Conservation (phyloP, 768 basidiomycete species). For the Peribolospora baueri region DNA sequence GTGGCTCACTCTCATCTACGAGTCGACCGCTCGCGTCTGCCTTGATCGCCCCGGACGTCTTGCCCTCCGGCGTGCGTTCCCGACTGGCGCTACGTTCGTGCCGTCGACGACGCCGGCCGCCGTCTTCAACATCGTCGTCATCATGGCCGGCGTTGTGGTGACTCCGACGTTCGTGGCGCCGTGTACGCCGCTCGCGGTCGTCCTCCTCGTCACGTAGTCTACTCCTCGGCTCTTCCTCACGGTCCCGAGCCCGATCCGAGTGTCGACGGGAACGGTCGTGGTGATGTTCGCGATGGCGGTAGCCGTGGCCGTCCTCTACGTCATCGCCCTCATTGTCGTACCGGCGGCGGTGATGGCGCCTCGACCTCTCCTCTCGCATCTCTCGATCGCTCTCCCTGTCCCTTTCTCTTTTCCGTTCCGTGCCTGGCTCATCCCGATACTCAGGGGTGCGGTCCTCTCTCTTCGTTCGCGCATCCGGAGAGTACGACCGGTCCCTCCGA, state of each 20-base stretch:
- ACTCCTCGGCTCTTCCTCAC: no score
- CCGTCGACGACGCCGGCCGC: background rate
- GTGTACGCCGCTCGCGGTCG: no score
- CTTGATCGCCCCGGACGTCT: background rate
- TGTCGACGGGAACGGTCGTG: no score
- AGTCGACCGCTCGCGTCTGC: background rate
- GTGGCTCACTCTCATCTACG: no score
- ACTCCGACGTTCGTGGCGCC: no score
- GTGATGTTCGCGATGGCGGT: no score
- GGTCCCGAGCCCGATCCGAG: no score
- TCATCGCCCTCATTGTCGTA: background rate
- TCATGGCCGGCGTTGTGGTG: no score
- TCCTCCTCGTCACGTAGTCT: no score
- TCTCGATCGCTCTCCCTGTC: no score
- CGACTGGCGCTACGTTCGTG: background rate
- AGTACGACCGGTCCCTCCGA: background rate
- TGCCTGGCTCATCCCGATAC: background rate
- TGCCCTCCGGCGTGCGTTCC: background rate
- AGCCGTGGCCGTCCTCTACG: no score
- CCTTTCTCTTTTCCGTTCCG: no score
- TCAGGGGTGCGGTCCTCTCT: background rate
- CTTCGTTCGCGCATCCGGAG: background rate
- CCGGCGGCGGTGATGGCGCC: background rate
- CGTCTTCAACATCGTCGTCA: background rate
- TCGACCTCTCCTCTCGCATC: background rate